Evolutionary conservation across 257 asterid genomes (phyloP), one percentile per base, ranked within the genome.

Genomic region (Salvia hispanica): DNA sequence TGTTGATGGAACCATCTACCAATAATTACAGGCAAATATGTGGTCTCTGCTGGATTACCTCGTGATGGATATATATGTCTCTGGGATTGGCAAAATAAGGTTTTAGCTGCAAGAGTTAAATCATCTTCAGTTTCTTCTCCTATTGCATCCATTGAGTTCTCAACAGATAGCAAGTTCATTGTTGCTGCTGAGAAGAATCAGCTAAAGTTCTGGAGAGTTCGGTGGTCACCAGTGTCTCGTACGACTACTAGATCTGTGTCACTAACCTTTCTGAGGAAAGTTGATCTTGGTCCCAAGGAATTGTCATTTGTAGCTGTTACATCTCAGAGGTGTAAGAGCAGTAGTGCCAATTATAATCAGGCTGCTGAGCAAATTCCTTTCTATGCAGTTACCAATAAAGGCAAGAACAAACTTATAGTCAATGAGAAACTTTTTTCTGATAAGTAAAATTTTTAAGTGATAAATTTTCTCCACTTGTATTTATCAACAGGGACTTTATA

Each of bases 21-120:
- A 4, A 55, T 65, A 6, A 57, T 75, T 70, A 48, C 72, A 88
- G 95, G 92, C 48, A 85, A 77, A 71, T 84, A 82, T 57, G 71
- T 88, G 69, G 82, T 77, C 42, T 85, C 92, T 28, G 84, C 81
- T 83, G 95, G 95, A 75, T 75, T 69, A 67, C 79, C 84, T 42
- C 83, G 81, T 74, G 95, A 88, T 77, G 92, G 90, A 48, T 82
- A 73, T 66, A 67, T 88, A 37, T 88, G 88, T 78, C 79, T 88
- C 71, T 88, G 92, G 95, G 85, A 88, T 69, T 82, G 81, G 84
- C 77, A 71, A 50, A 76, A 72, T 42, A 81, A 77, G 72, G 57
- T 71, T 28, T 57, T 85, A 74, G 82, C 76, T 65, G 79, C 86
- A 46, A 88, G 78, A 72, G 71, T 83, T 53, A 88, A 77, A 76